Evolutionary conservation across 1,139 yeast species (phyloP).

Genomic region (Pichia inconspicua): DNA sequence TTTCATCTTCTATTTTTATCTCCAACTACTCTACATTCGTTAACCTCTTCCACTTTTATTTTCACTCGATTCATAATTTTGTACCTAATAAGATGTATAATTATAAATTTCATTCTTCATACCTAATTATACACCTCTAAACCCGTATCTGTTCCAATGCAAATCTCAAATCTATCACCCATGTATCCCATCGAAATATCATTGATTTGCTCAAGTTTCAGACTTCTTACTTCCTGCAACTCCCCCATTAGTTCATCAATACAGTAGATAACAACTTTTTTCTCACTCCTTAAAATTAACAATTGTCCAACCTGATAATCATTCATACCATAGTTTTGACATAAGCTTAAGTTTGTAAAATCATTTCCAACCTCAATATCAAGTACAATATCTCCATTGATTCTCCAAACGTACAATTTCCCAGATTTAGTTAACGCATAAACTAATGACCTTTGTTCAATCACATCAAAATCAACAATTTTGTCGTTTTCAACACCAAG

Average conservation of each 20-base stretch:
- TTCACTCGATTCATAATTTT: neutral
- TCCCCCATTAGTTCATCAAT: neutral
- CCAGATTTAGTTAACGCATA: conserved; percentile 30
- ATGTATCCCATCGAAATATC: neutral
- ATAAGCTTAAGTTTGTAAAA: conserved; percentile 18
- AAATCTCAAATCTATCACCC: neutral
- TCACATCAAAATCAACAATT: conserved; percentile 32
- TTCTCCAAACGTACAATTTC: conserved; percentile 35
- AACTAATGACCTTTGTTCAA: conserved; percentile 50
- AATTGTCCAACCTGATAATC: conserved; percentile 9
- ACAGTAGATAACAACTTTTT: neutral
- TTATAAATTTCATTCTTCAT: neutral
- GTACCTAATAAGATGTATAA: neutral
- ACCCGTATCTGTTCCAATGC: neutral
- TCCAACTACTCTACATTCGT: neutral
- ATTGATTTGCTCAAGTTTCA: neutral
- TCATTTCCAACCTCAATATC: neutral
- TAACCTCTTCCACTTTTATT: neutral
- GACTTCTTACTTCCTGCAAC: neutral
- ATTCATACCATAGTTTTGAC: conserved; percentile 14
- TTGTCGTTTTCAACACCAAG: conserved; percentile 22
- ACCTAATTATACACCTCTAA: neutral
- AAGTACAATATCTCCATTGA: conserved; percentile 43
- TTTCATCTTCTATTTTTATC: neutral
- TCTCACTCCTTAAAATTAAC: neutral